phyloP scores from a whole-genome alignment of 2,329 filamentous ascomycete species.

The Cryphonectria radicalis region DNA sequence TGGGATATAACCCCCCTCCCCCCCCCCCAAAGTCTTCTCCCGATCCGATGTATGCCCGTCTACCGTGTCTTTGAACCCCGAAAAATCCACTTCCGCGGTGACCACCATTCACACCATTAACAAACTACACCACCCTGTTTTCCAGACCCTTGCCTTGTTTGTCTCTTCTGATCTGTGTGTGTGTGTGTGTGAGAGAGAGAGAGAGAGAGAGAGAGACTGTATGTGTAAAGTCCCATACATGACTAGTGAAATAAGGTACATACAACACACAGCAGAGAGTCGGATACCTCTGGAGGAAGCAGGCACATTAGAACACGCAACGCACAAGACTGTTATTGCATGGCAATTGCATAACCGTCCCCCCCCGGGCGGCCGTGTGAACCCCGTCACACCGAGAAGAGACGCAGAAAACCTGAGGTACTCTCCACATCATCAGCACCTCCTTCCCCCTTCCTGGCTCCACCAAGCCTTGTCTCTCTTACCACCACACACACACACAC shows the following conservation, averaged over 20 bases:
- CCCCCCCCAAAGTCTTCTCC: neutral
- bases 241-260: neutral
- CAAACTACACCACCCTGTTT: neutral
- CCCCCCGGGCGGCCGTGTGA: no score
- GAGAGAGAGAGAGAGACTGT: neutral
- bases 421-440: neutral
- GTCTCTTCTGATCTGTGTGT: neutral
- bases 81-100: slow-evolving; percentile 5
- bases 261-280: neutral
- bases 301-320: no score
- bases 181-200: neutral
- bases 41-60: slow-evolving; percentile 10
- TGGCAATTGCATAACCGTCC: no score
- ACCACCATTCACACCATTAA: slow-evolving; percentile 2
- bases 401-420: no score
- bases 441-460: neutral
- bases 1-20: neutral
- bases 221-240: neutral
- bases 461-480: neutral
- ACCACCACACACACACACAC: no score
- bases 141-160: neutral
- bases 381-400: no score
- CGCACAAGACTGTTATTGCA: no score
- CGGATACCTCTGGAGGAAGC: neutral
- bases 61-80: slow-evolving; percentile 13